A percentile compares a stretch with the other conserved stretches of the same genome.
These are phyloP conservation scores for Hymenochaete sp. DNA, from an alignment of 1,284 basidiomycete species.

Conservation along the genomic window DNA sequence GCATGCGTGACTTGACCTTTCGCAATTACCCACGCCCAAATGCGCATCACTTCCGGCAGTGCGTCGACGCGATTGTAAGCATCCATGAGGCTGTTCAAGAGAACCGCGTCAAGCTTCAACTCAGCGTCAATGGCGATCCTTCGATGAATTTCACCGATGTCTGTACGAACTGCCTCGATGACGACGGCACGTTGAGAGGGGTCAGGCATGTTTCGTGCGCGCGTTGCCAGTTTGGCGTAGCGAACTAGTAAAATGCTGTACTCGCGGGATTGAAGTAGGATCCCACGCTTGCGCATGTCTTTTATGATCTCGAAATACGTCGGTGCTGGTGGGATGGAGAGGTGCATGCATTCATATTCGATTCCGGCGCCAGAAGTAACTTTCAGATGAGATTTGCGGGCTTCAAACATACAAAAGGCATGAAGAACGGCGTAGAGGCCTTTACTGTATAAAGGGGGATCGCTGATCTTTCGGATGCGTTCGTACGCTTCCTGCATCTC, in stretches of 20 bases:
- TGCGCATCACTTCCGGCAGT: slow-evolving; percentile 59
- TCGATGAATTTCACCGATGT: slow-evolving; percentile 68
- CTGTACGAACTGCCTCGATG: not conserved
- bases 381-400: slow-evolving; percentile 28
- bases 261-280: slow-evolving; percentile 48
- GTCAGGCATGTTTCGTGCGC: slow-evolving; percentile 21
- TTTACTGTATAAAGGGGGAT: slow-evolving; percentile 41
- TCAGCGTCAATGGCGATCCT: slow-evolving; percentile 70
- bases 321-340: slow-evolving; percentile 42
- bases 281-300: slow-evolving; percentile 72
- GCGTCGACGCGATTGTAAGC: slow-evolving; percentile 75
- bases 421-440: slow-evolving; percentile 56
- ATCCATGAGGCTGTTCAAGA: slow-evolving; percentile 89
- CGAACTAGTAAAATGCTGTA: slow-evolving; percentile 68
- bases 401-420: slow-evolving; percentile 49
- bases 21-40: slow-evolving; percentile 76
- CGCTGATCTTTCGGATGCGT: slow-evolving; percentile 29
- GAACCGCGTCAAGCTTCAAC: slow-evolving; percentile 61
- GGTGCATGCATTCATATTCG: slow-evolving; percentile 3
- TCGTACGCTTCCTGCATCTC: slow-evolving; percentile 60
- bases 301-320: slow-evolving; percentile 72
- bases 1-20: slow-evolving; percentile 49
- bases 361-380: not conserved
- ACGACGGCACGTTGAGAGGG: slow-evolving; percentile 19
- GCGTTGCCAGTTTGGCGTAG: slow-evolving; percentile 38